Evolutionary conservation across 73 alveolate species (phyloP).

Genomic region (Paramecium octaurelia): DNA sequence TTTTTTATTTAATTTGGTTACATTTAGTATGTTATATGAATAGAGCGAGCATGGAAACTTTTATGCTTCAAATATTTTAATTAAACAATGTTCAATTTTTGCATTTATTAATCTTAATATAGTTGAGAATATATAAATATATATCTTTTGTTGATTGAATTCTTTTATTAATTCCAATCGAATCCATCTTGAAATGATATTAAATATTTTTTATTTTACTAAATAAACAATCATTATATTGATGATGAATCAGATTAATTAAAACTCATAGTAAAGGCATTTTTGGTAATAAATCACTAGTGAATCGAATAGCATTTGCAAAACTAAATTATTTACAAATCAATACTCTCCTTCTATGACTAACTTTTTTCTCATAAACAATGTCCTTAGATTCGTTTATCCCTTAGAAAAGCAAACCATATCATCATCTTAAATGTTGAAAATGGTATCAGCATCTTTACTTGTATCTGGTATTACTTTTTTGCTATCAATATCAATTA

Average conservation of each 20-base stretch:
- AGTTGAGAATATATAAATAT: too few species aligned
- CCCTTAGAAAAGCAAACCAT: constrained; percentile 12
- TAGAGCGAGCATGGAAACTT: too few species aligned
- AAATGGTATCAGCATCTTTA: background rate
- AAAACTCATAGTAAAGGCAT: background rate
- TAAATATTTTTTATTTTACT: background rate
- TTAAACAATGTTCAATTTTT: too few species aligned
- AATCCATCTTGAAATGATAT: background rate
- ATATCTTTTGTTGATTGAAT: too few species aligned
- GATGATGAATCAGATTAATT: background rate
- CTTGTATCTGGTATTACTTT: background rate
- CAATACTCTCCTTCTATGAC: background rate
- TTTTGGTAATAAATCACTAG: constrained; percentile 13
- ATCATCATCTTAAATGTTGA: background rate
- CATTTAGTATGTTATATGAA: too few species aligned
- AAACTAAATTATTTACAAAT: background rate
- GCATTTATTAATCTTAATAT: too few species aligned
- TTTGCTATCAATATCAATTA: background rate
- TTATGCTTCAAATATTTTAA: too few species aligned
- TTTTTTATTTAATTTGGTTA: too few species aligned
- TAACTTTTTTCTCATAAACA: background rate
- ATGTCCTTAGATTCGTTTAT: background rate
- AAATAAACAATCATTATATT: background rate
- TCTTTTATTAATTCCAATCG: too few species aligned
- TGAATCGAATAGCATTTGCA: background rate